Percentiles rank a stretch among this genome's conserved stretches.
Evolutionary conservation across 2,329 filamentous ascomycete genomes (phyloP).

Genomic region (Epichloe scottii): DNA sequence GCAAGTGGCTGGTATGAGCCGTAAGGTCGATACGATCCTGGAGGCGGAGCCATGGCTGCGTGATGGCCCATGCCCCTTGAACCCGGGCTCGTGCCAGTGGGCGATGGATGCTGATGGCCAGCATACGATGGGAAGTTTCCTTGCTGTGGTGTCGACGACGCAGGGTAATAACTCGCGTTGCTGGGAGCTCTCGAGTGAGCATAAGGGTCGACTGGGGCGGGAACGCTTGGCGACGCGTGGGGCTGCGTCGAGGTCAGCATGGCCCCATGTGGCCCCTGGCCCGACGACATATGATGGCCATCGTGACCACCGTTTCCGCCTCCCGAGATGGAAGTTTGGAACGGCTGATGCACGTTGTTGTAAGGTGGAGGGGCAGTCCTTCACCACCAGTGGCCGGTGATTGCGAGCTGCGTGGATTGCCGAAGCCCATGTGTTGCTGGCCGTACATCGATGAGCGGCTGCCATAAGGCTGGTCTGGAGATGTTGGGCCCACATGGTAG

Average conservation of each 20-base stretch:
- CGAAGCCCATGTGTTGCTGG: constrained; percentile 32
- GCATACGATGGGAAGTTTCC: constrained; percentile 31
- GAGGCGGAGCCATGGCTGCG: constrained; percentile 29
- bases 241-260: constrained; percentile 27
- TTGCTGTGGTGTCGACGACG: constrained; percentile 35
- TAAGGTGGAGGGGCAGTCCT: constrained; percentile 55
- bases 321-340: constrained; percentile 43
- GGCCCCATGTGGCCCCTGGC: constrained; percentile 15
- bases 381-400: constrained; percentile 45
- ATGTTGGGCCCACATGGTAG: constrained; percentile 40
- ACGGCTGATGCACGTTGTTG: constrained; percentile 53
- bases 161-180: constrained; percentile 49
- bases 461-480: constrained; percentile 17
- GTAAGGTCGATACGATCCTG: constrained; percentile 38
- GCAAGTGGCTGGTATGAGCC: constrained; percentile 38
- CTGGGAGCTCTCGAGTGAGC: constrained; percentile 37
- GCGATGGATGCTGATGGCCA: constrained; percentile 31
- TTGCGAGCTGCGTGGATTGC: constrained; percentile 21
- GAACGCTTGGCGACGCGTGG: constrained; percentile 35
- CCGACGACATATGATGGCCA: constrained; percentile 18
- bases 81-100: constrained; percentile 27
- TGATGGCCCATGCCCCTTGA: constrained; percentile 25
- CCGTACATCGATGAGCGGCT: constrained; percentile 28
- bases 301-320: constrained; percentile 29
- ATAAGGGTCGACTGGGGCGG: constrained; percentile 48